phyloP scores from a whole-genome alignment of 75 land plant species.

The Picea glauca region DNA sequence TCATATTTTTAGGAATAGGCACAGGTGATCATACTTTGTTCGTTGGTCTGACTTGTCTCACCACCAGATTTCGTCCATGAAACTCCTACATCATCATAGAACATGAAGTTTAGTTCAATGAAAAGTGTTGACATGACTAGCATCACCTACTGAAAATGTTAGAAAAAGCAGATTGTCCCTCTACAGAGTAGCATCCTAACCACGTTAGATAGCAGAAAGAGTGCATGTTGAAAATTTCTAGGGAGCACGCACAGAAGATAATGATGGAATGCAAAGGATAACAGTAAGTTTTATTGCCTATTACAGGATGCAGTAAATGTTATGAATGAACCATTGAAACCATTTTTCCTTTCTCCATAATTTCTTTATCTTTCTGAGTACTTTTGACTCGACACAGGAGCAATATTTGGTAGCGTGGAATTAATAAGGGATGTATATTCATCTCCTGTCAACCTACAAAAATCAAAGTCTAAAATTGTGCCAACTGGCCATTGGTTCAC shows the following conservation, averaged over 20 bases:
- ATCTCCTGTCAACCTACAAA: background rate
- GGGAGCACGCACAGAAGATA: background rate
- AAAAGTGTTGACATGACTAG: background rate
- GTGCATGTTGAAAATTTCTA: background rate
- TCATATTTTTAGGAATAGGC: background rate
- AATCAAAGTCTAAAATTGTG: background rate
- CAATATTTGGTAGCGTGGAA: background rate
- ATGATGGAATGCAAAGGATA: background rate
- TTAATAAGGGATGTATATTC: background rate
- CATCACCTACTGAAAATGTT: background rate
- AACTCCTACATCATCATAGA: constrained; percentile 9
- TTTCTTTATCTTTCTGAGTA: background rate
- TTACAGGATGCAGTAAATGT: background rate
- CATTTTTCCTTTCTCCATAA: background rate
- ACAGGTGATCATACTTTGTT: background rate
- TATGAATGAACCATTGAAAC: background rate
- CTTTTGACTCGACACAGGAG: background rate
- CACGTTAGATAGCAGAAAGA: background rate
- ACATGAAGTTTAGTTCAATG: background rate
- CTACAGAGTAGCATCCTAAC: background rate
- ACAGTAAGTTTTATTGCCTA: background rate
- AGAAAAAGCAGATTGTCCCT: background rate
- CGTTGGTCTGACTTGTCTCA: constrained; percentile 7
- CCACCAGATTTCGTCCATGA: constrained; percentile 17
- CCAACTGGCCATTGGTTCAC: no score